A percentile compares a stretch with the other conserved stretches of the same genome.
Evolutionary conservation across 768 basidiomycete species (phyloP).

Genomic region (Podaxis pistillaris): DNA sequence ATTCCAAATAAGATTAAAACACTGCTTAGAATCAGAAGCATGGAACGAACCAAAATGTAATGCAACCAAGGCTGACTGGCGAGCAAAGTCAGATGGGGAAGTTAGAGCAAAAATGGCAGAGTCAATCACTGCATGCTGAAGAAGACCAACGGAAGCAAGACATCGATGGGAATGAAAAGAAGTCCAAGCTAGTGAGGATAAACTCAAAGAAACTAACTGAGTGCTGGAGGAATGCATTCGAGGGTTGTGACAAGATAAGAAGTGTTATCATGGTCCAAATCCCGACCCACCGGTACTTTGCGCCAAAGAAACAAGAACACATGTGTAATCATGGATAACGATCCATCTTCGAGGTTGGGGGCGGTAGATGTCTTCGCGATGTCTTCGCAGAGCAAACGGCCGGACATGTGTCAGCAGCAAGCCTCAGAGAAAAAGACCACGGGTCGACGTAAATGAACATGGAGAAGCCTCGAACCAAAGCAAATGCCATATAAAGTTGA

Average conservation of each 20-base stretch:
- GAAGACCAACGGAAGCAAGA: background rate
- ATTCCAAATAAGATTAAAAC: background rate
- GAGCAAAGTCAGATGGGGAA: background rate
- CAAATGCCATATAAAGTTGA: background rate
- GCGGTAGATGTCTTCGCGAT: background rate
- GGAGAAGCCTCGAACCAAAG: background rate
- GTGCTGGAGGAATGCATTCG: background rate
- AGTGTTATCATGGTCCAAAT: background rate
- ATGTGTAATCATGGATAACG: no score
- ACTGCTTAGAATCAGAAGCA: background rate
- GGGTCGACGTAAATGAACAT: background rate
- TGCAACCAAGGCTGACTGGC: background rate
- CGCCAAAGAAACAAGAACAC: background rate
- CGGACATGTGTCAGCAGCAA: background rate
- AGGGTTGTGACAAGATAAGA: background rate
- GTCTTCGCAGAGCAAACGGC: background rate
- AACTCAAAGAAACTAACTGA: slow-evolving; percentile 4
- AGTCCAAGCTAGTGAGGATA: background rate
- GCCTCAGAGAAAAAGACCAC: background rate
- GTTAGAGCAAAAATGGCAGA: slow-evolving; percentile 10
- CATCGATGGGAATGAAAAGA: background rate
- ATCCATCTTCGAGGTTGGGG: background rate
- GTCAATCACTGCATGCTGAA: slow-evolving; percentile 1
- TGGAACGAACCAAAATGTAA: background rate
- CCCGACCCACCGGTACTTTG: background rate